Evolutionary conservation across 176 grass and related monocot species (phyloP), one percentile per base, ranked within the genome.

Genomic region (Carex myosuroides): DNA sequence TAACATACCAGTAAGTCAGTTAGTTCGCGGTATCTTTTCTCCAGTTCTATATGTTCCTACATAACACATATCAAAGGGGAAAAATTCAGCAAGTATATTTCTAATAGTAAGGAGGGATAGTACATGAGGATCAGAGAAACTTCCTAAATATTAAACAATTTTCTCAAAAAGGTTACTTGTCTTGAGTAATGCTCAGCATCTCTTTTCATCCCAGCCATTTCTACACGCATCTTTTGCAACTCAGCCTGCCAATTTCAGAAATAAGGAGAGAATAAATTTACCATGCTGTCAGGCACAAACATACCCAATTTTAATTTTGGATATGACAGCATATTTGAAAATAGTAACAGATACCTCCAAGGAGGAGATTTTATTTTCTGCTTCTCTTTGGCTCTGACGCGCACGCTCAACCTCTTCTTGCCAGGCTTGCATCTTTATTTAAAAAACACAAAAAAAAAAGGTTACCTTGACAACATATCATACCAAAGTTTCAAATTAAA

Each of bases 111-210:
- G 26, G 59, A 18, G 2, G 16, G 24, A 66, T 63, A 39, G 11
- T 60, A n/a, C 39, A 72, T 88, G 20, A 33, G 24, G 13, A 60
- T 58, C 32, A 33, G 16, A 64, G 6, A 10, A 70, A 83, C 41
- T n/a, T 77, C 66, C 22, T 85, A 60, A 71, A 81, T 16, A 87
- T 64, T 24, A 83, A 86, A 46, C 53, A 75, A 63, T 72, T 79
- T 37, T 56, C 41, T 81, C 0, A 89, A 58, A 70, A 71, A 68
- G 54, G 75, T 87, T 86, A 99, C 96, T 84, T 99, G 93, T 90
- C 96, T 90, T 88, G 96, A 99, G 91, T 99, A 99, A 85, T 99
- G 96, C 66, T 99, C 96, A 44, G 96, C 93, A 24, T 99, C 96
- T 83, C 96, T 86, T 92, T 86, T 99, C 92, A 99, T 99, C 77